Evolutionary conservation across 306 rosid species (phyloP), one percentile per base, ranked within the genome.

Genomic region (Spatholobus suberectus): DNA sequence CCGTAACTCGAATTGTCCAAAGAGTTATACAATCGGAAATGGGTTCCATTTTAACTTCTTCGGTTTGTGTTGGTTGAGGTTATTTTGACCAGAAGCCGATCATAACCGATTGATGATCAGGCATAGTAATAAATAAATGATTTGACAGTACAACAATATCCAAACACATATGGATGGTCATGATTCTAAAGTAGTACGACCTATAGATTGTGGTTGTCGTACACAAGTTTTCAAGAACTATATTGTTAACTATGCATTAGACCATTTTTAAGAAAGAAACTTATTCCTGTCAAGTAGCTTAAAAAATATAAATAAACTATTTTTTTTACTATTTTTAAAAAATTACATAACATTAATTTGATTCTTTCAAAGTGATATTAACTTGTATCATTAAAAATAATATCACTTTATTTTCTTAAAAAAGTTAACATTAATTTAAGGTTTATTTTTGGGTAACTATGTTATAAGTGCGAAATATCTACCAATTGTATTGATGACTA

Each of bases 131-230:
- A 41, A 13, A 15, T 15, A 63, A 17, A 34, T 15, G 24, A 65
- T 62, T 32, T 62, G 1, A 54, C 6, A 5, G 37, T 8, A 20
- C 9, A 57, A 23, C 1, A 57, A 57, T 40, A 47, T 47, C n/a
- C n/a, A 49, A 43, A 44, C 18, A 46, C 44, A 66, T 47, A 72
- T 72, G 55, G 78, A 72, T n/a, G n/a, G n/a, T 44, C 55, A 11
- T 58, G 78, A 59, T 59, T 63, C 26, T 51, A 35, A 18, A 41
- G 34, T 54, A 69, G 70, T 55, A 55, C 9, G 37, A 21, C 14
- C 26, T 4, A 4, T 65, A 49, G 76, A 43, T 70, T 26, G 24
- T 44, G n/a, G 18, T 43, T 29, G 51, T 70, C 9, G 83, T 40
- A 23, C 17, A 0, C 38, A 14, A 21, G 4, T 34, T 74, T 67